phyloP scores from a whole-genome alignment of 169 alveolate genomes.

The Babesia bigemina region DNA sequence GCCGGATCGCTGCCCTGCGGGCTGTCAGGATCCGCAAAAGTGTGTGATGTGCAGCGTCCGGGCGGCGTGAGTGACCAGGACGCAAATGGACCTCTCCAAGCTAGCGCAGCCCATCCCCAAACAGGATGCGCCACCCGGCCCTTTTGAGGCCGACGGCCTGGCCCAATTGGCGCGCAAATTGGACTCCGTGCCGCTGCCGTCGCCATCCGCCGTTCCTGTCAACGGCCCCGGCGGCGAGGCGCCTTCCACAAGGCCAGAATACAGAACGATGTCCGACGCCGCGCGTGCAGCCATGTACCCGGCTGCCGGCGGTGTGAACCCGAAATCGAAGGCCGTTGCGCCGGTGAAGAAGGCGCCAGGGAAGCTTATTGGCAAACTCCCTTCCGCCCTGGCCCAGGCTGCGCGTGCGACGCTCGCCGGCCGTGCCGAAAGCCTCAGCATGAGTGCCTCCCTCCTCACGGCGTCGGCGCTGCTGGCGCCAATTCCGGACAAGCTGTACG shows the following conservation, averaged over 20 bases:
- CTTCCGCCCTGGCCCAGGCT: background rate
- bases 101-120: slow-evolving; percentile 17
- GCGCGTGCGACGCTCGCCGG: slow-evolving; percentile 4
- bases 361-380: too few species aligned
- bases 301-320: background rate
- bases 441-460: background rate
- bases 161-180: background rate
- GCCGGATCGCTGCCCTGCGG: background rate
- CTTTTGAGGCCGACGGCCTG: background rate
- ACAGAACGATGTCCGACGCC: background rate
- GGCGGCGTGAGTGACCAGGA: background rate
- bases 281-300: background rate
- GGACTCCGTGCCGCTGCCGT: slow-evolving; percentile 7
- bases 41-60: slow-evolving; percentile 2
- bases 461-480: slow-evolving; percentile 1
- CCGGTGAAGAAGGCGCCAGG: background rate
- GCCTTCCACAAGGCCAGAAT: too few species aligned
- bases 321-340: background rate
- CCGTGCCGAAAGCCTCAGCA: too few species aligned
- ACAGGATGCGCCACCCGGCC: background rate
- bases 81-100: slow-evolving; percentile 12
- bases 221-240: background rate
- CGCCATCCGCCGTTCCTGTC: background rate
- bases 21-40: background rate
- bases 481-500: slow-evolving; percentile 6